Percentiles rank a stretch among this genome's conserved stretches.
Evolutionary conservation across 208 protist genomes (phyloP).

Genomic region (Phytomonas sp.): DNA sequence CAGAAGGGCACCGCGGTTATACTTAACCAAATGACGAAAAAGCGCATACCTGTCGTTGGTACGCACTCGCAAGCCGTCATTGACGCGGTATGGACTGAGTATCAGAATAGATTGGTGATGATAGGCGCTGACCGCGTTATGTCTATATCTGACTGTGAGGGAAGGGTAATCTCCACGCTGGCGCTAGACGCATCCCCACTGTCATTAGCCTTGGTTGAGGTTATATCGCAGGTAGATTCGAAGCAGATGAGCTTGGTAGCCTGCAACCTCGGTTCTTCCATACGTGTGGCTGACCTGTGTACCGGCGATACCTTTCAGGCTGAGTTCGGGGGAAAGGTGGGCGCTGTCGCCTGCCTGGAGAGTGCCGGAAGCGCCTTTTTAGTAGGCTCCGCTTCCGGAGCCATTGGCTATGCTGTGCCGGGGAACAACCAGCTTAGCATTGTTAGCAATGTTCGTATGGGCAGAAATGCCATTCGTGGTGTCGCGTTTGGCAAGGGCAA

Average conservation of each 20-base stretch:
- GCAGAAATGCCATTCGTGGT: conserved; percentile 20
- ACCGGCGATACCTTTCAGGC: conserved; percentile 39
- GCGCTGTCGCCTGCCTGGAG: conserved; percentile 42
- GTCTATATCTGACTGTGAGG: conserved; percentile 78
- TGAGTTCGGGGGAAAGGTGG: conserved; percentile 65
- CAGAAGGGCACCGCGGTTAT: conserved; percentile 88
- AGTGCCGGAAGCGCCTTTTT: conserved; percentile 28
- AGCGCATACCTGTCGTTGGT: conserved; percentile 79
- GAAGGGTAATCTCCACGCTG: conserved; percentile 52
- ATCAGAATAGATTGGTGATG: conserved; percentile 72
- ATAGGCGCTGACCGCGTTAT: conserved; percentile 82
- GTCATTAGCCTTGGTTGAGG: conserved; percentile 51
- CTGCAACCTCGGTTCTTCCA: conserved; percentile 43
- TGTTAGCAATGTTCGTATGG: conserved; percentile 20
- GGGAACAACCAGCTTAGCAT: conserved; percentile 33
- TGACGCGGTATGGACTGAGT: conserved; percentile 75
- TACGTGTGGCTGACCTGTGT: conserved; percentile 44
- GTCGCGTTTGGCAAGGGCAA: conserved; percentile 42
- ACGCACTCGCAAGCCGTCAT: conserved; percentile 89
- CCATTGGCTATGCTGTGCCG: conserved; percentile 38
- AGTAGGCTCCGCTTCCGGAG: conserved; percentile 48
- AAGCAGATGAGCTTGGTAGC: conserved; percentile 32
- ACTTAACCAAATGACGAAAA: conserved; percentile 90
- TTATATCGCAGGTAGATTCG: conserved; percentile 9
- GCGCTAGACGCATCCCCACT: conserved; percentile 34